Percentiles rank a stretch among this genome's conserved stretches.
phyloP scores from a whole-genome alignment of 768 basidiomycete species.

The Pilatotrama ljubarskyi region DNA sequence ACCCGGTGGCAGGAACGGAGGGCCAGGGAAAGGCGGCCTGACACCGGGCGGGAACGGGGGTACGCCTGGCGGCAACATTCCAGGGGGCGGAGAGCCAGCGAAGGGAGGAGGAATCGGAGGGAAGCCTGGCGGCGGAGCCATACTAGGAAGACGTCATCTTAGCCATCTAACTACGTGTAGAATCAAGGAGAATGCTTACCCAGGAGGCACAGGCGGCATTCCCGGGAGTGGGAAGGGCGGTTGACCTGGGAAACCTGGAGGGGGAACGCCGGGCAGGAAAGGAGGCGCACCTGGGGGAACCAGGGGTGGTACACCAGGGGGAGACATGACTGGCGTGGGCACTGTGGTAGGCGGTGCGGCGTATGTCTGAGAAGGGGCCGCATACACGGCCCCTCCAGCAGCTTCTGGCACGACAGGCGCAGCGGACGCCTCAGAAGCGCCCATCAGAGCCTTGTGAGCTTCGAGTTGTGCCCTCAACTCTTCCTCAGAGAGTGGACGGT shows the following conservation, averaged over 20 bases:
- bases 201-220: constrained; percentile 55
- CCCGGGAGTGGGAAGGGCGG: constrained; percentile 45
- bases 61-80: constrained; percentile 40
- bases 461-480: constrained; percentile 84
- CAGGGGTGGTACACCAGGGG: constrained; percentile 44
- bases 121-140: constrained; percentile 57
- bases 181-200: constrained; percentile 39
- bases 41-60: constrained; percentile 42
- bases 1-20: constrained; percentile 38
- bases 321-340: constrained; percentile 41
- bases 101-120: constrained; percentile 35
- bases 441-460: constrained; percentile 93
- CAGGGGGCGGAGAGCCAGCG: constrained; percentile 43
- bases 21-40: constrained; percentile 37
- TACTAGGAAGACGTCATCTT: constrained; percentile 28
- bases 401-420: constrained; percentile 41
- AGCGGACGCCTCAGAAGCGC: constrained; percentile 42
- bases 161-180: neutral
- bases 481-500: constrained; percentile 74
- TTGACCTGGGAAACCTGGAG: constrained; percentile 41
- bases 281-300: constrained; percentile 35
- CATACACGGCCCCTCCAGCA: constrained; percentile 63
- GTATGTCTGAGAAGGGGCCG: constrained; percentile 75
- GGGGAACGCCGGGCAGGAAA: constrained; percentile 35
- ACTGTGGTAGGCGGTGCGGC: constrained; percentile 42